Percentiles rank a stretch among this genome's conserved stretches.
These are phyloP conservation scores for Tilletia walkeri DNA, from an alignment of 1,284 basidiomycete genomes.

Conservation along the genomic window DNA sequence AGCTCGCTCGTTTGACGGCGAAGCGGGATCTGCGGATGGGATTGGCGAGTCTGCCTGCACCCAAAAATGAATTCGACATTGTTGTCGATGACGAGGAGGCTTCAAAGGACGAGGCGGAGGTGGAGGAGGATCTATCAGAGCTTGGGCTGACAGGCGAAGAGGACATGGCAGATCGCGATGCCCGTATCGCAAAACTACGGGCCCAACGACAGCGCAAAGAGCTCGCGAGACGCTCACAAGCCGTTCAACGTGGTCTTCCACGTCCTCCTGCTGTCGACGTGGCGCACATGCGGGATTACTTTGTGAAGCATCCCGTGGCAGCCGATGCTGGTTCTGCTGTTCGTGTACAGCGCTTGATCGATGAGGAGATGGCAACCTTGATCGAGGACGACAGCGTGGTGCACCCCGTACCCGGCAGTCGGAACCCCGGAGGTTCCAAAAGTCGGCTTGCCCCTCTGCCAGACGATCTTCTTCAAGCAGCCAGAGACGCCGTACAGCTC, in stretches of 20 bases:
- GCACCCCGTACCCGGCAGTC: conserved; percentile 80
- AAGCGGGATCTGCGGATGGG: conserved; percentile 68
- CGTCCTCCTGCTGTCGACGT: conserved; percentile 81
- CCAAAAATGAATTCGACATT: conserved; percentile 97
- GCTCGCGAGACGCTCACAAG: conserved; percentile 75
- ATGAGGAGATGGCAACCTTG: conserved; percentile 75
- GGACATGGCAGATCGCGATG: conserved; percentile 90
- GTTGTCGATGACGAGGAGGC: conserved; percentile 81
- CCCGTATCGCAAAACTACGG: conserved; percentile 65
- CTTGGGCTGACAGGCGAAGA: conserved; percentile 28
- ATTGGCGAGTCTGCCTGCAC: conserved; percentile 80
- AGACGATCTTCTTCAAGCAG: conserved; percentile 73
- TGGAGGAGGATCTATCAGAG: conserved; percentile 23
- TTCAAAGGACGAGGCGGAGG: conserved; percentile 22
- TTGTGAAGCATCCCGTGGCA: conserved; percentile 51
- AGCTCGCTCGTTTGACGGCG: conserved; percentile 29
- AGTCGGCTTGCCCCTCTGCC: conserved; percentile 74
- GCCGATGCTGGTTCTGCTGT: conserved; percentile 45
- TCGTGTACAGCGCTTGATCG: conserved; percentile 68
- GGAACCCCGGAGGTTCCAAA: conserved; percentile 71
- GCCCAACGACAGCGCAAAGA: conserved; percentile 74
- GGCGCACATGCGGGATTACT: conserved; percentile 63
- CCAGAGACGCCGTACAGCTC: conserved; percentile 70
- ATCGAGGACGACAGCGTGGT: conserved; percentile 84
- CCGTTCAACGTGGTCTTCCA: conserved; percentile 79